phyloP scores from a whole-genome alignment of 2,329 filamentous ascomycete species.

The Stachybotrys elegans region DNA sequence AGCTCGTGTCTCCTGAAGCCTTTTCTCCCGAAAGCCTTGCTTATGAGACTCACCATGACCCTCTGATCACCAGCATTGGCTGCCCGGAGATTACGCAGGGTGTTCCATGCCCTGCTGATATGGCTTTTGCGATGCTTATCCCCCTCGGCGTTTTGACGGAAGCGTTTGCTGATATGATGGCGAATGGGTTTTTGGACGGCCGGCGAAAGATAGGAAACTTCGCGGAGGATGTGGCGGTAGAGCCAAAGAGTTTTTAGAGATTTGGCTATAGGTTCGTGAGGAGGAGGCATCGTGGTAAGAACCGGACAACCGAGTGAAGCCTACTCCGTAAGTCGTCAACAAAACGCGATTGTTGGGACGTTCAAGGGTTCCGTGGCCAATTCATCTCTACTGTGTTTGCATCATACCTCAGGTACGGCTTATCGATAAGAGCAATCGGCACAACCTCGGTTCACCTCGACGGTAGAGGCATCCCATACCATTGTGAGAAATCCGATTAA shows the following conservation, averaged over 20 bases:
- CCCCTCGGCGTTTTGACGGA: slow-evolving; percentile 33
- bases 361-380: too few relatives aligned
- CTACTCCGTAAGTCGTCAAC: too few relatives aligned
- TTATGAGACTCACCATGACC: slow-evolving; percentile 43
- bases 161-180: slow-evolving; percentile 38
- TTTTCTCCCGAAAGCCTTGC: slow-evolving; percentile 45
- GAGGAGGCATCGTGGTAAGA: slow-evolving; percentile 20
- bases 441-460: too few relatives aligned
- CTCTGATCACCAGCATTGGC: slow-evolving; percentile 45
- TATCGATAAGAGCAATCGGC: too few relatives aligned
- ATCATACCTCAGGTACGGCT: too few relatives aligned
- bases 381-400: too few relatives aligned
- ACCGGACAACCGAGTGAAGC: neutral
- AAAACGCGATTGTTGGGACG: too few relatives aligned
- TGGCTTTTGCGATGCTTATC: slow-evolving; percentile 21
- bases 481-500: too few relatives aligned
- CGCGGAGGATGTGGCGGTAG: slow-evolving; percentile 56
- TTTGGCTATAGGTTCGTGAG: slow-evolving; percentile 17
- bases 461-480: too few relatives aligned
- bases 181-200: slow-evolving; percentile 40
- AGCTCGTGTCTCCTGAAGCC: slow-evolving; percentile 48
- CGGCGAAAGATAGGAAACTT: slow-evolving; percentile 54
- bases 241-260: slow-evolving; percentile 28
- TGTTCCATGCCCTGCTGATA: slow-evolving; percentile 34
- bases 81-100: slow-evolving; percentile 44